Base-by-base conservation (phyloP, 768 basidiomycete species). In the Amyloporia xantha region DNA sequence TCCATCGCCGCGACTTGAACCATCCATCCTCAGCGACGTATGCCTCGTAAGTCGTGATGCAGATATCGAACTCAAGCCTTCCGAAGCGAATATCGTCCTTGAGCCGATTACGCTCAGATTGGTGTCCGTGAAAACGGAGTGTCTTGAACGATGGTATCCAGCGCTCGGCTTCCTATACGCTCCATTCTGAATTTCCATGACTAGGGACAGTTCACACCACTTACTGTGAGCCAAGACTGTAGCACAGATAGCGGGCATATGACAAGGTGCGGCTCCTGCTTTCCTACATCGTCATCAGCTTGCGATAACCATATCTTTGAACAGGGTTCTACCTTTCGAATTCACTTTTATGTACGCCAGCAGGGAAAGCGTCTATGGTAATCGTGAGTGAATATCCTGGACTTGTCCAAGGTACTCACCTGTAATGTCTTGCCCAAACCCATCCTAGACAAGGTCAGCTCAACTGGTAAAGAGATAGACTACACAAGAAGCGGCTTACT, bases 201-300 rank as follows among this genome's bases (percentile, higher is more conserved):
- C 30, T n/a, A 21, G 21, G 9, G 13, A 20, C 15, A 49, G 35
- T 23, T n/a, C 9, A 15, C 7, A 38, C 7, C n/a, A 54, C 67
- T 49, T 54, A 77, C 79, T 42, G 69, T 61, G 59, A 77, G 66
- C 81, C 81, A 83, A 5, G 79, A 73, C 0, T 76, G 73, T 19
- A 83, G 64, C 28, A 83, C 81, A 6, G 83, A 84, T 2, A 88
- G 71, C 0, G 86, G 86, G 58, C 85, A 87, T 46, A 87, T 74
- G 40, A 88, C 75, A 23, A 88, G 73, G 63, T 86, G 84, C 9
- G 85, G 82, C 27, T 79, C 79, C 20, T 62, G 64, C n/a, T 49
- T 54, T 7, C 66, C 74, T 75, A 28, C 17, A 13, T n/a, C 6
- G 43, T 41, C 0, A 43, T 11, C 26, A 5, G 26, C 12, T 25